phyloP scores from a whole-genome alignment of 257 asterid species.

The Solanum commersonii region DNA sequence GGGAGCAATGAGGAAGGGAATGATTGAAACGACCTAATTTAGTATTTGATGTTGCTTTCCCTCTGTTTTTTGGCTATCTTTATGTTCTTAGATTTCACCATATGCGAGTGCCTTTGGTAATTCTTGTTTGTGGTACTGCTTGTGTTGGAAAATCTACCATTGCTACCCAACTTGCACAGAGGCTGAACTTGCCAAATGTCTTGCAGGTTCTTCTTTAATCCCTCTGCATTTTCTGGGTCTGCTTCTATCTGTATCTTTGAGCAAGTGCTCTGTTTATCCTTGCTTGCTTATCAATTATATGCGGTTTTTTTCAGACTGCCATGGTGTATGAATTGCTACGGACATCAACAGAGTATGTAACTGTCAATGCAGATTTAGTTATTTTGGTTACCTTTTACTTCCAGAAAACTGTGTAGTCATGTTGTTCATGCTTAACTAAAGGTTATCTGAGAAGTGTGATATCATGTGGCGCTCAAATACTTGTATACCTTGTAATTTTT shows the following conservation, averaged over 20 bases:
- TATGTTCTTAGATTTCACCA: constrained; percentile 74
- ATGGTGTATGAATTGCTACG: constrained; percentile 98
- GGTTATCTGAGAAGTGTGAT: neutral
- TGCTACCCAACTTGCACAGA: constrained; percentile 98
- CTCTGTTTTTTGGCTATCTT: neutral
- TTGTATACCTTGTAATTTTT: constrained; percentile 14
- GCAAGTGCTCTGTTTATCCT: neutral
- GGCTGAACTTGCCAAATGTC: constrained; percentile 94
- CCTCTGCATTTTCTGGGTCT: neutral
- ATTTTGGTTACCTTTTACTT: neutral
- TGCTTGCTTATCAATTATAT: constrained; percentile 10
- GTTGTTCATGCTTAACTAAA: neutral
- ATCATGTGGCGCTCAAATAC: neutral
- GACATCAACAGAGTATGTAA: constrained; percentile 92
- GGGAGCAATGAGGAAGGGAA: neutral
- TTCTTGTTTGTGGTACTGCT: constrained; percentile 99
- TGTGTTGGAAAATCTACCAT: constrained; percentile 97
- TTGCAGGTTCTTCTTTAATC: constrained; percentile 49
- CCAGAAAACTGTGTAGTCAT: neutral
- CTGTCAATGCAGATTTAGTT: constrained; percentile 1
- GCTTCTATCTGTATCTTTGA: neutral
- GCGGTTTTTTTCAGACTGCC: constrained; percentile 57
- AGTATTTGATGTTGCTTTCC: constrained; percentile 6
- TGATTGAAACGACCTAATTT: neutral
- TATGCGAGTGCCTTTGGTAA: constrained; percentile 94